Base-by-base conservation (phyloP, 805 yeast species). In the Maudiozyma serrabonitensis region DNA sequence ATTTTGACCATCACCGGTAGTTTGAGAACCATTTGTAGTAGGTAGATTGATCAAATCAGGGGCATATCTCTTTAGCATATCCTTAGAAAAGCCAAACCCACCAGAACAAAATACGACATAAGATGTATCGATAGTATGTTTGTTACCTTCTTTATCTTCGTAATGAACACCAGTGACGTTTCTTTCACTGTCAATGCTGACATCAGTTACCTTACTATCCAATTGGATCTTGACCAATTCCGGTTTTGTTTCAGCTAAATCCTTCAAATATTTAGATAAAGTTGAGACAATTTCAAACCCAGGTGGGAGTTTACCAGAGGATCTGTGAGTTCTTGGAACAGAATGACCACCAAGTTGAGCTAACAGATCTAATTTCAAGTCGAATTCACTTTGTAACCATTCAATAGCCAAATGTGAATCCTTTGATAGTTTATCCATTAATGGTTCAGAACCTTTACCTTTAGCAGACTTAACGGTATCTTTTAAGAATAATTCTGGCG, bases 311-410 rank as follows among this genome's bases (percentile, higher is more conserved):
- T 70, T 71, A 1, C 73, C 72, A 7, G 78, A 75, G 1, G 95
- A 90, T 56, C 95, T 75, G 63, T 87, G 95, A 1, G 95, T 87
- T 63, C 95, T 73, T 19, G 87, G 81, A 46, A 74, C 79, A 1
- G 89, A 81, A 61, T 87, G 95, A 2, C 95, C 95, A 26, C 95
- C 95, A 41, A 87, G 66, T 56, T 86, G 77, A n/a, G 87, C 76
- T 12, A 87, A 84, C 15, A 81, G 71, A 7, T 84, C 75, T 49
- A 87, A 68, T 56, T 82, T 86, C 46, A 85, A 67, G 6, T 72
- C 75, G 56, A 85, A 79, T 4, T 73, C 75, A 31, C 76, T 73
- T 55, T 82, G 84, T 46, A 87, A 72, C 91, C 95, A 87, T 45
- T 78, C 77, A 45, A 87, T 75, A 0, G 93, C 90, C 41, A 72